Base-by-base conservation (phyloP, 2,329 filamentous ascomycete genomes). In the Calonectria montana region DNA sequence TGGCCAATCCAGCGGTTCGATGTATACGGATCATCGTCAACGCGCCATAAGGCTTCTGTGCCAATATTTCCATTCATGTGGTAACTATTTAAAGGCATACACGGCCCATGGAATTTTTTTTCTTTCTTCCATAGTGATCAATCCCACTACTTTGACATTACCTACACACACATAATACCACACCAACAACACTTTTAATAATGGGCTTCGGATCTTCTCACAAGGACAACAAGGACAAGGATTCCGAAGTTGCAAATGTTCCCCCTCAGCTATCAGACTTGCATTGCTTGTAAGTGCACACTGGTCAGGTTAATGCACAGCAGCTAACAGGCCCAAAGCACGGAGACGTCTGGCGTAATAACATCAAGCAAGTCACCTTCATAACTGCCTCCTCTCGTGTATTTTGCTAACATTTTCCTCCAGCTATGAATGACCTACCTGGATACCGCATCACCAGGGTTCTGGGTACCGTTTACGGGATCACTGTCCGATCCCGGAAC, bases 341-440 rank as follows among this genome's bases (percentile, higher is more conserved):
- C 88, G 45, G 90, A 92, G 77, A 92, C 90, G 9, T 86, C 89
- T 59, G 90, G 90, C 43, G 85, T 92, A 67, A 88, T 92, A 74
- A 91, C 89, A 0, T 88, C 88, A 0, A 92, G 83, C 83, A 71
- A 45, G 80, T 70, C 10, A 25, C 16, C 6, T 2, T 31, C 16
- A 27, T 16, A 27, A 9, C 13, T 12, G 27, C 8, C 29, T 27
- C 4, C 4, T 29, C 13, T 21, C 15, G 4, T 8, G 6, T 7
- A 1, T 18, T 8, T 10, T 37, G 41, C 41, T 64, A n/a, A 69
- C 63, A 65, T n/a, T 21, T 67, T 23, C 41, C 13, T 5, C 8
- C 53, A 85, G 83, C 90, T 65, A 92, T 91, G 89, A 90, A 89
- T 81, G 90, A 92, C 77, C 82, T 92, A 25, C 90, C 90, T 0